These are phyloP conservation scores for Rhizopogon vinicolor DNA, from an alignment of 768 basidiomycete species.

Conservation along the genomic window DNA sequence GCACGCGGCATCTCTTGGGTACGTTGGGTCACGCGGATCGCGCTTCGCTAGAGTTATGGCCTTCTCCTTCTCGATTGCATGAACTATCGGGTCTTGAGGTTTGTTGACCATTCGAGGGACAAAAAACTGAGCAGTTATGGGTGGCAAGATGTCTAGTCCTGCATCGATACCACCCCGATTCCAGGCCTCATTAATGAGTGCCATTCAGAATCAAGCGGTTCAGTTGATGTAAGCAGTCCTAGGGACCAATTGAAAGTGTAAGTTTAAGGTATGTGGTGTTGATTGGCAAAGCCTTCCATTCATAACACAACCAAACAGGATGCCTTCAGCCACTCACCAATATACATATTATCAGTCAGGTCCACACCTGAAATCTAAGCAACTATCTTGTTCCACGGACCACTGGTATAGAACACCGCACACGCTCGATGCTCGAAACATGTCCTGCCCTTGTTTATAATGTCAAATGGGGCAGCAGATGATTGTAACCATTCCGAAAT, in stretches of 20 bases:
- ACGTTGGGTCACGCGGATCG: background rate
- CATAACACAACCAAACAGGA: background rate
- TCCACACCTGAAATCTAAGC: background rate
- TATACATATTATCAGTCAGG: too few species aligned
- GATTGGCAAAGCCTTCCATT: background rate
- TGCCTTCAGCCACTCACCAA: background rate
- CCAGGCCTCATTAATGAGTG: background rate
- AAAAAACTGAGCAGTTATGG: conserved; percentile 47
- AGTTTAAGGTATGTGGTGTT: too few species aligned
- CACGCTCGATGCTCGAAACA: too few species aligned
- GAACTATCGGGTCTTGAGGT: conserved; percentile 78
- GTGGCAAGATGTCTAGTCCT: conserved; percentile 29
- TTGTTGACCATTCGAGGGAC: conserved; percentile 63
- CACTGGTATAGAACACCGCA: too few species aligned
- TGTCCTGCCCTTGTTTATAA: background rate
- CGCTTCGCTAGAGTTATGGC: background rate
- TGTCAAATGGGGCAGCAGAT: background rate
- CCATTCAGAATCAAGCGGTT: background rate
- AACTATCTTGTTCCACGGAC: background rate
- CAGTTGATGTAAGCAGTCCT: background rate
- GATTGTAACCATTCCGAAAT: too few species aligned
- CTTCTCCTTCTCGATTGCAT: conserved; percentile 35
- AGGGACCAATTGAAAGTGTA: background rate
- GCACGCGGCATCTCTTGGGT: background rate
- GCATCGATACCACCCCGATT: background rate